Evolutionary conservation across 2,329 filamentous ascomycete genomes (phyloP), one percentile per base, ranked within the genome.

Genomic region (Penicillium decumbens): DNA sequence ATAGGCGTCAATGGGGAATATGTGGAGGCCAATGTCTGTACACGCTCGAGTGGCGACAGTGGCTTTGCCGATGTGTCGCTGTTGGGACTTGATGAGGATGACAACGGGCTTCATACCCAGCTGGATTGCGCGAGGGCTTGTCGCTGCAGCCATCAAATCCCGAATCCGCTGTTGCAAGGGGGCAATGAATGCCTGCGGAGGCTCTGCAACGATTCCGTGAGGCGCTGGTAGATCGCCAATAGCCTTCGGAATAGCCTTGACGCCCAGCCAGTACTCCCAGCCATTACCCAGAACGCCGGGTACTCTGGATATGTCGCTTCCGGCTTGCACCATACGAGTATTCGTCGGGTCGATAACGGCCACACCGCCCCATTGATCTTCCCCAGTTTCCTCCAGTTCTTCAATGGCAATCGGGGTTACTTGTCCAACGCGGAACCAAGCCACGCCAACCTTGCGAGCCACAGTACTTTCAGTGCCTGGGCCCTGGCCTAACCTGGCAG

Each of bases 61-160:
- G n/a, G 88, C 79, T 68, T 98, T 98, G 43, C 93, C 93, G 59
- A 97, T 95, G 53, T 89, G 88, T 39, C 93, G 83, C 69, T 98
- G 93, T 2, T 89, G 95, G 1, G 93, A 97, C 1, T 88, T 88
- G 6, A 98, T 75, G 3, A 98, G 78, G 30, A 98, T 86, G 1
- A 91, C 89, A 13, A 96, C 79, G 0, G 93, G 89, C 2, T 92
- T 90, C 73, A 97, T 85, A 38, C 87, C 86, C 2, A 97, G 76
- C 62, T 92, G 88, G 39, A 95, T 84, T 1, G 93, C 92, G 48
- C 90, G 81, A 48, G 87, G 83, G 62, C 90, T 96, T 1, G 90
- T 95, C 1, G 92, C 89, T 2, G 92, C 91, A 8, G 89, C 84
- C 56, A 97, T 84, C 7, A 98, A 74, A 61, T 96, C 89, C 38